Base-by-base conservation (phyloP, 2,329 filamentous ascomycete species). In the Trichoderma sp. region DNA sequence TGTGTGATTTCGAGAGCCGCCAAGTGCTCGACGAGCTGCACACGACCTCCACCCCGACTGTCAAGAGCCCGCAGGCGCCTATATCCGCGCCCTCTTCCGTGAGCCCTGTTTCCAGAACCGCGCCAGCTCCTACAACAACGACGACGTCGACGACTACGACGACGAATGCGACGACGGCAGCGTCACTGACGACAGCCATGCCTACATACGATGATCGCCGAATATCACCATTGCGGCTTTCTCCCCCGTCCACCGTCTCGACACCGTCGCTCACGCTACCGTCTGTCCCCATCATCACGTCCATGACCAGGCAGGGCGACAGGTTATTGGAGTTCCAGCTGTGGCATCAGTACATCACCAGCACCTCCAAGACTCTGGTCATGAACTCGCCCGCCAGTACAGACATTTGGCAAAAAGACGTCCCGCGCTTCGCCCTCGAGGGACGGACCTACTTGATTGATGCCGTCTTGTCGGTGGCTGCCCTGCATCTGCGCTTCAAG, bases 271-370 rank as follows among this genome's bases (percentile, higher is more conserved):
- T 65, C 30, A 47, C 63, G 34, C 63, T 65, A 56, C 75, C 70
- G 50, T 71, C 71, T 30, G 69, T 69, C 21, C 71, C 72, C 47
- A 71, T 67, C 30, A 60, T 69, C 39, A 70, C 71, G 28, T 70
- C 71, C 17, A 75, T 79, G 77, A 56, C 73, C n/a, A 67, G 70
- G 72, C 61, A 77, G 73, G 51, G 73, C 43, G 78, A 82, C 67
- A 77, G 84, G 56, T 77, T 87, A 67, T 77, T 88, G 67, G 87
- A 90, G 73, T 78, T 90, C 65, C 83, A 82, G 56, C 78, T 90
- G 41, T 83, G 89, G 76, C 87, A 90, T 71, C 85, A 89, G 66
- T 90, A 86, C 72, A 88, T 85, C 7, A 83, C 83, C 44, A 78
- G 81, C 67, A 89, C 86, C 0, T 84, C 82, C 68, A 82, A 85